Evolutionary conservation across 176 grass and related monocot species (phyloP).

Genomic region (Dendrocalamus sinicus): DNA sequence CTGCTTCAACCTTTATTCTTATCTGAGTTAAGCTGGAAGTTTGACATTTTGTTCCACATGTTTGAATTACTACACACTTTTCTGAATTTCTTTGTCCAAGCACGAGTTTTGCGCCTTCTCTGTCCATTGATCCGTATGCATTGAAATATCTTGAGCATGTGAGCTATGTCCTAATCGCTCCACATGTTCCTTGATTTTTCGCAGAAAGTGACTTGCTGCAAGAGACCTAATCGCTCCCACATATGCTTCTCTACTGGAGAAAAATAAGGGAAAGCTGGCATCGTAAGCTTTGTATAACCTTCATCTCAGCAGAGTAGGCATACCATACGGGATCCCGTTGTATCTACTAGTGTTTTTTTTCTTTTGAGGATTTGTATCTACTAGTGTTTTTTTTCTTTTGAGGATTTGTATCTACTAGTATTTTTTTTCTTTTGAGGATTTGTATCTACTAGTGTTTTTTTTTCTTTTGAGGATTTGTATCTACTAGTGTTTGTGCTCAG

Average conservation of each 20-base stretch:
- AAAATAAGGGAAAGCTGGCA: not conserved
- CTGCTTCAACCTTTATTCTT: not conserved
- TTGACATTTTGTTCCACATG: constrained; percentile 3
- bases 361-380: not conserved
- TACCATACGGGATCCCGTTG: not conserved
- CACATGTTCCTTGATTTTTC: not conserved
- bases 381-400: not conserved
- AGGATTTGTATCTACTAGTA: not conserved
- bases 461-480: not conserved
- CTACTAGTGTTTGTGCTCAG: not conserved
- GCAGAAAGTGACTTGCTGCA: not conserved
- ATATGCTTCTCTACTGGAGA: not conserved
- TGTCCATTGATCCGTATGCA: not conserved
- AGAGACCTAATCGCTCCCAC: not conserved
- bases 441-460: not conserved
- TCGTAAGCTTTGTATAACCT: not conserved
- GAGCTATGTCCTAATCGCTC: not conserved
- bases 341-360: not conserved
- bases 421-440: too few species aligned
- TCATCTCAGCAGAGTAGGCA: not conserved
- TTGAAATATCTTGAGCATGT: not conserved
- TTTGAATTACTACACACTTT: not conserved
- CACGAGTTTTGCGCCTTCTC: not conserved
- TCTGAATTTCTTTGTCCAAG: not conserved
- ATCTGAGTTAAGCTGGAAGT: not conserved